Evolutionary conservation across 805 yeast species (phyloP).

Genomic region (Jamesozyma spencerorum): DNA sequence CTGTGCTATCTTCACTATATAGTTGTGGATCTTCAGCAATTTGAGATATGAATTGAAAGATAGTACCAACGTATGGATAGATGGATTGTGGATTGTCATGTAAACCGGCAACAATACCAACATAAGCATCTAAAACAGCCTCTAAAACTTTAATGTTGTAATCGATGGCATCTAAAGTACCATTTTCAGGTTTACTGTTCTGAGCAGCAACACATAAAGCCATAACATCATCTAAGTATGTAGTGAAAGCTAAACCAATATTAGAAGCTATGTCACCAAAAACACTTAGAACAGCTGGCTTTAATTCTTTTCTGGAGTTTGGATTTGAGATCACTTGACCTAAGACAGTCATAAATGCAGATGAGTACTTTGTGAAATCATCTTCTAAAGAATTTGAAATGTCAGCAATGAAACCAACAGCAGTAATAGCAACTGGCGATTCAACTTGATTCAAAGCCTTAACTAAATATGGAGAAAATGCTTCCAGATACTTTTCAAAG

Average conservation of each 20-base stretch:
- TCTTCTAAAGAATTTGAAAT: constrained; percentile 80
- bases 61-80: constrained; percentile 54
- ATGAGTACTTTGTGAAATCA: constrained; percentile 62
- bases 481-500: constrained; percentile 68
- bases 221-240: constrained; percentile 73
- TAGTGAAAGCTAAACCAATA: constrained; percentile 66
- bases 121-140: constrained; percentile 90
- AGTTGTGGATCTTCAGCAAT: constrained; percentile 54
- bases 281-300: constrained; percentile 82
- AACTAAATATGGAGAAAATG: constrained; percentile 74
- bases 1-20: constrained; percentile 55
- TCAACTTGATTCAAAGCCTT: constrained; percentile 76
- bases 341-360: constrained; percentile 73
- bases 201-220: constrained; percentile 63
- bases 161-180: constrained; percentile 66
- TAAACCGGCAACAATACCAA: constrained; percentile 90
- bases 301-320: constrained; percentile 66
- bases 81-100: constrained; percentile 58
- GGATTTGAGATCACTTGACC: constrained; percentile 62
- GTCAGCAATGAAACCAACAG: constrained; percentile 93
- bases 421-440: constrained; percentile 74
- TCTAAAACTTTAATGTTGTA: constrained; percentile 66
- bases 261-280: constrained; percentile 94
- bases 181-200: constrained; percentile 52
- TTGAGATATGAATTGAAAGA: constrained; percentile 58